A percentile compares a stretch with the other conserved stretches of the same genome.
Conservation (phyloP, 179 eudicot genomes). For the Corrigiola litoralis region DNA sequence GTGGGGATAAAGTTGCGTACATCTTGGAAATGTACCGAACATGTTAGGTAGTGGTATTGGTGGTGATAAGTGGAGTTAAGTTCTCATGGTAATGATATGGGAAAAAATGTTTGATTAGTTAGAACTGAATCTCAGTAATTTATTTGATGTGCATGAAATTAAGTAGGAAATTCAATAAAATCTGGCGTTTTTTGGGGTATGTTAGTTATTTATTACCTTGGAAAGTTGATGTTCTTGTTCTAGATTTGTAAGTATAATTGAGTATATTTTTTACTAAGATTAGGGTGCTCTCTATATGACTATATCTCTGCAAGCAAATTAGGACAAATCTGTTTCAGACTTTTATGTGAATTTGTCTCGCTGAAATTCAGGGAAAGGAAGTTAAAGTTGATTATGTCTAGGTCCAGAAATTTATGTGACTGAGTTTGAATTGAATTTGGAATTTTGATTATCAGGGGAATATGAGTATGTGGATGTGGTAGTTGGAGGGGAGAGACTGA, state of each 20-base stretch:
- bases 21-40: neutral
- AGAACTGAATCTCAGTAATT: too few relatives aligned
- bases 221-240: neutral
- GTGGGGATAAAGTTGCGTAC: neutral
- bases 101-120: too few relatives aligned
- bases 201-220: neutral
- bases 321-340: neutral
- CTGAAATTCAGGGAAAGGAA: conserved; percentile 4
- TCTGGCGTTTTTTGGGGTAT: neutral
- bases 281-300: neutral
- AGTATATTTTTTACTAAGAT: neutral
- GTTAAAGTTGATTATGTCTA: neutral
- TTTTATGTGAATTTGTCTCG: neutral
- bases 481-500: conserved; percentile 42
- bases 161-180: too few relatives aligned
- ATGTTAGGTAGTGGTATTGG: neutral
- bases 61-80: too few relatives aligned
- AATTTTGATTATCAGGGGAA: conserved; percentile 39
- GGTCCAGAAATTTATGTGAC: conserved; percentile 3
- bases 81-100: too few relatives aligned
- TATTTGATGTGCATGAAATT: too few relatives aligned
- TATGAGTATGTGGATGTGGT: conserved; percentile 67
- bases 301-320: conserved; percentile 5
- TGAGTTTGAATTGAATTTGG: conserved; percentile 19
- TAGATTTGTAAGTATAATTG: conserved; percentile 6